phyloP scores from a whole-genome alignment of 306 rosid genomes.

The Myrica gale region DNA sequence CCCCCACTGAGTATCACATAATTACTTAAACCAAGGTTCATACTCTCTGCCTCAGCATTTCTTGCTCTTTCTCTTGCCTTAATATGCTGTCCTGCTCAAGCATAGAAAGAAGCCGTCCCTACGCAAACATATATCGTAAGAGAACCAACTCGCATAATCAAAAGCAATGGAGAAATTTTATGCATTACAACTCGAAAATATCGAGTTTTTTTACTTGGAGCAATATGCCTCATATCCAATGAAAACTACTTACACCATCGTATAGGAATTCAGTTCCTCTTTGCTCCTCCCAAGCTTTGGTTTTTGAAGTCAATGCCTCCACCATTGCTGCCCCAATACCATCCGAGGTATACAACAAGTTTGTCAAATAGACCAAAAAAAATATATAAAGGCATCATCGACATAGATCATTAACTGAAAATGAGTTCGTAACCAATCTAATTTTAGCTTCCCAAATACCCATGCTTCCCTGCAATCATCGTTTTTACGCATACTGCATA shows the following conservation, averaged over 20 bases:
- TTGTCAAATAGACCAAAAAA: not conserved
- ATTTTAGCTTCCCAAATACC: not conserved
- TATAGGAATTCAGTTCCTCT: conserved; percentile 55
- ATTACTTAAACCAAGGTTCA: not conserved
- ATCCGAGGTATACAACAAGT: not conserved
- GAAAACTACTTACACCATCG: conserved; percentile 57
- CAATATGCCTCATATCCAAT: not conserved
- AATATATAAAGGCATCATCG: not conserved
- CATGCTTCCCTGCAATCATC: not conserved
- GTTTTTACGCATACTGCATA: not conserved
- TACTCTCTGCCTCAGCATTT: conserved; percentile 66
- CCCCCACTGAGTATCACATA: not conserved
- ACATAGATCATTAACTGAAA: not conserved
- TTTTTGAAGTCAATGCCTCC: conserved; percentile 58
- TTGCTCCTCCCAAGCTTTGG: conserved; percentile 67
- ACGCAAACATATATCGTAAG: conserved; percentile 16
- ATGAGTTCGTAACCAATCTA: not conserved
- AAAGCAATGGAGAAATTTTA: conserved; percentile 5
- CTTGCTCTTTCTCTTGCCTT: conserved; percentile 70
- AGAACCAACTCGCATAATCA: not conserved
- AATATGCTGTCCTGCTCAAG: conserved; percentile 51
- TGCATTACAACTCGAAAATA: not conserved
- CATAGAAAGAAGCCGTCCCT: conserved; percentile 59
- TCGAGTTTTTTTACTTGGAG: not conserved
- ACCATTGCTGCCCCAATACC: conserved; percentile 51